Evolutionary conservation across 2,329 filamentous ascomycete genomes (phyloP).

Genomic region (Aurifilum marmelostoma): DNA sequence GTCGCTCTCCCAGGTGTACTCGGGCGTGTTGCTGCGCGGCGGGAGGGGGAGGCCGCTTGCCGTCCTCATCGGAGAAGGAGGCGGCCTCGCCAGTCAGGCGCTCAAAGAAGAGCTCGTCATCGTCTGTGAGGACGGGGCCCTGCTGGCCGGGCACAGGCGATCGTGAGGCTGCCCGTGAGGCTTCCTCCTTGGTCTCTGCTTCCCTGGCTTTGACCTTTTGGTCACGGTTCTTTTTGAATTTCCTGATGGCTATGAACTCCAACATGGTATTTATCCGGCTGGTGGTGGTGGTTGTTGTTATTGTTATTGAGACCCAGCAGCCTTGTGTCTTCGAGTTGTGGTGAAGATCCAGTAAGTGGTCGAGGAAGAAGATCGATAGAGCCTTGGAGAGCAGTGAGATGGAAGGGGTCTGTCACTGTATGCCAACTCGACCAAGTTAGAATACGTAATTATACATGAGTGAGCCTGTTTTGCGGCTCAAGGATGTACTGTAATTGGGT

Average conservation of each 20-base stretch:
- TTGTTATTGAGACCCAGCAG: too few species aligned
- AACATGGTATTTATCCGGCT: constrained; percentile 51
- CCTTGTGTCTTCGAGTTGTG: too few species aligned
- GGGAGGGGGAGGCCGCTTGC: constrained; percentile 57
- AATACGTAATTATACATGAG: constrained; percentile 1
- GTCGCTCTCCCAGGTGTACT: constrained; percentile 53
- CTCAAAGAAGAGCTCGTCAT: constrained; percentile 63
- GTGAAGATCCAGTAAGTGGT: not conserved
- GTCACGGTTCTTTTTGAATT: constrained; percentile 55
- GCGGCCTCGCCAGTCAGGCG: constrained; percentile 50
- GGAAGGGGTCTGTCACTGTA: not conserved
- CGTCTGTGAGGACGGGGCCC: constrained; percentile 55
- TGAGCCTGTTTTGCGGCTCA: constrained; percentile 15
- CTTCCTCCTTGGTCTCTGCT: constrained; percentile 43
- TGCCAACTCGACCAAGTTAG: not conserved
- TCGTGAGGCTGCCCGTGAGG: constrained; percentile 23
- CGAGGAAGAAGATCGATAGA: not conserved
- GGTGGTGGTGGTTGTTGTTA: too few species aligned
- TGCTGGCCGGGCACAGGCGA: constrained; percentile 19
- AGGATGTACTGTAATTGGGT: constrained; percentile 15
- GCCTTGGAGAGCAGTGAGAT: not conserved
- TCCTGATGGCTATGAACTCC: constrained; percentile 66
- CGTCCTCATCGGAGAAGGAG: constrained; percentile 47
- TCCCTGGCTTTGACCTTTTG: constrained; percentile 49
- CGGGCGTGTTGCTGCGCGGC: constrained; percentile 53